These are phyloP conservation scores for Candida schatavii DNA, from an alignment of 805 yeast species.

Conservation along the genomic window DNA sequence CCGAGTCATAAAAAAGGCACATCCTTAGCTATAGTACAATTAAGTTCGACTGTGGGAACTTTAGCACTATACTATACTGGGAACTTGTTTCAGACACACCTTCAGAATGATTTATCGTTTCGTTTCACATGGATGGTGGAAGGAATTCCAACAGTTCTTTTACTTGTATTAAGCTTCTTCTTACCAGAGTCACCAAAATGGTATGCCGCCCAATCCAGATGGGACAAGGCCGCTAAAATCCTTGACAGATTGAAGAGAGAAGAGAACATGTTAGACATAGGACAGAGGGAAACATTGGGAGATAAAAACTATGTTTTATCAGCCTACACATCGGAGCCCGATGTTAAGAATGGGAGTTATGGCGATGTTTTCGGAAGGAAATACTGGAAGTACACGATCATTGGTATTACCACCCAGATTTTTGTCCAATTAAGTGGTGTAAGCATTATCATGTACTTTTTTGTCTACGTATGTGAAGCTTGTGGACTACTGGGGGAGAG, in stretches of 20 bases:
- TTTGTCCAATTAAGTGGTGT: slow-evolving; percentile 47
- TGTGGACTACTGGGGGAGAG: slow-evolving; percentile 39
- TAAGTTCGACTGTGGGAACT: slow-evolving; percentile 18
- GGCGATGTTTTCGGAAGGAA: slow-evolving; percentile 29
- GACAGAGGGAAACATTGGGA: slow-evolving; percentile 9
- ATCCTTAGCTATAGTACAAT: slow-evolving; percentile 22
- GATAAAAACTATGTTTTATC: slow-evolving; percentile 23
- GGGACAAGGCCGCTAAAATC: slow-evolving; percentile 32
- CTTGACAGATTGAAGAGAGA: slow-evolving; percentile 14
- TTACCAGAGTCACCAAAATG: slow-evolving; percentile 34
- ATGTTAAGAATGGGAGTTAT: slow-evolving; percentile 20
- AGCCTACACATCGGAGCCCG: slow-evolving; percentile 20
- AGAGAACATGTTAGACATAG: slow-evolving; percentile 9
- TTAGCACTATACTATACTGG: slow-evolving; percentile 15
- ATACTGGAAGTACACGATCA: slow-evolving; percentile 31
- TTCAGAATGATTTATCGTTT: slow-evolving; percentile 12
- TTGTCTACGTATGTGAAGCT: slow-evolving; percentile 46
- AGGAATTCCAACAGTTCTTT: slow-evolving; percentile 17
- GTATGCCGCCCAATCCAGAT: slow-evolving; percentile 25
- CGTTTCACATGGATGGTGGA: slow-evolving; percentile 19
- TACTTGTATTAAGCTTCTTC: slow-evolving; percentile 16
- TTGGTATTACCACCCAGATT: slow-evolving; percentile 39
- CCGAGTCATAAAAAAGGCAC: slow-evolving; percentile 21
- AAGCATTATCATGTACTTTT: slow-evolving; percentile 41
- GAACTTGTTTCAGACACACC: slow-evolving; percentile 10